A percentile compares a stretch with the other conserved stretches of the same genome.
phyloP scores from a whole-genome alignment of 192 early-diverging fungal genomes.

The Helicostylum pulchrum region DNA sequence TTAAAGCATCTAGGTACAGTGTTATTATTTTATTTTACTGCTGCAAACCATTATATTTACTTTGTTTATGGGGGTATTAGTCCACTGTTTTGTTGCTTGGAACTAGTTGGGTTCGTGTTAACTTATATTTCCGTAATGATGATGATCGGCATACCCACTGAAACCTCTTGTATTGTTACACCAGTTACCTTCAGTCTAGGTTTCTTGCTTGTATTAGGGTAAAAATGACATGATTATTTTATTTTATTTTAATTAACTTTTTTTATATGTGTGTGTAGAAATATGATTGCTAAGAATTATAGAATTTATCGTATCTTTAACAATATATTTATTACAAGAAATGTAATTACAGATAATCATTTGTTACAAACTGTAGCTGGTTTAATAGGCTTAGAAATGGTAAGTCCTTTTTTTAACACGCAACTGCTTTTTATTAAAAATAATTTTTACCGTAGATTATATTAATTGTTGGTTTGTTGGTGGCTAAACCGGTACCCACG shows the following conservation, averaged over 20 bases:
- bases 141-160: conserved; percentile 40
- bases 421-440: too few species aligned
- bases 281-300: conserved; percentile 55
- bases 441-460: conserved; percentile 32
- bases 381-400: conserved; percentile 37
- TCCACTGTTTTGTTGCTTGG: conserved; percentile 50
- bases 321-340: conserved; percentile 48
- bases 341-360: conserved; percentile 44
- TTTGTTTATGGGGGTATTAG: too few species aligned
- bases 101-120: conserved; percentile 47
- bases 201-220: conserved; percentile 37
- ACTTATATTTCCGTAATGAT: conserved; percentile 37
- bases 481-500: conserved; percentile 28
- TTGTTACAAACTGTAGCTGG: conserved; percentile 41
- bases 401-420: too few species aligned
- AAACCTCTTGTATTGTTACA: conserved; percentile 30
- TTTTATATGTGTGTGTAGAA: conserved; percentile 39
- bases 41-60: too few species aligned
- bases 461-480: conserved; percentile 33
- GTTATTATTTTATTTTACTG: too few species aligned
- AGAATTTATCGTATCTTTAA: conserved; percentile 54
- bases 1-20: conserved; percentile 51
- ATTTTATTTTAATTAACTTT: background rate
- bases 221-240: conserved; percentile 4
- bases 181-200: conserved; percentile 43